Conservation (phyloP, 192 early-diverging fungal genomes). For the Coemansia sp. region DNA sequence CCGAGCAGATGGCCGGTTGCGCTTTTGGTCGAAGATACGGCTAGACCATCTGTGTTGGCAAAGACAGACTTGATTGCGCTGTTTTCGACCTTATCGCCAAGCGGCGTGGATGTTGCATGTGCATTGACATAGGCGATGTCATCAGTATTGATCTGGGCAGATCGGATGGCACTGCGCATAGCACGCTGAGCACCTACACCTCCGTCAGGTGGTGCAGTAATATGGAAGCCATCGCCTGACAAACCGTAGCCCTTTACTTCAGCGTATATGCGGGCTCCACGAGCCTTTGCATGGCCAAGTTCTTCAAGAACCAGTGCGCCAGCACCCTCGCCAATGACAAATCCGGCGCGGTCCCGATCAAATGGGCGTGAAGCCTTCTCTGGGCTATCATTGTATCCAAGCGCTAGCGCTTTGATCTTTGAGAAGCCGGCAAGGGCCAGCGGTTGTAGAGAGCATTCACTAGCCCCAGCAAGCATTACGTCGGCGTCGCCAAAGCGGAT, state of each 20-base stretch:
- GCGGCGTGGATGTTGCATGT: conserved; percentile 86
- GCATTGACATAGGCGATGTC: conserved; percentile 90
- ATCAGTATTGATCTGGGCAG: conserved; percentile 55
- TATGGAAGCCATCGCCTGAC: conserved; percentile 89
- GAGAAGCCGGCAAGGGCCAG: conserved; percentile 87
- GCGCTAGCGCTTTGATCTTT: conserved; percentile 74
- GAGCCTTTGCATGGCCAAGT: conserved; percentile 75
- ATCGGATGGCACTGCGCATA: conserved; percentile 76
- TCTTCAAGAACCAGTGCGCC: conserved; percentile 89
- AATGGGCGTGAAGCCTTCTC: conserved; percentile 85
- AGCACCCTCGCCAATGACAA: conserved; percentile 93
- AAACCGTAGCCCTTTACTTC: conserved; percentile 88
- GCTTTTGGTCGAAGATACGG: conserved; percentile 88
- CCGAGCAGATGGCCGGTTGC: conserved; percentile 94
- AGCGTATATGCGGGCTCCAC: conserved; percentile 89
- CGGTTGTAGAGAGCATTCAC: conserved; percentile 82
- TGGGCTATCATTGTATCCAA: conserved; percentile 78
- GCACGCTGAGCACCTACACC: conserved; percentile 84
- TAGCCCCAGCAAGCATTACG: conserved; percentile 92
- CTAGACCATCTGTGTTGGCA: conserved; percentile 48
- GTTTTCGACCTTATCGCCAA: conserved; percentile 86
- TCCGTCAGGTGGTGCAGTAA: conserved; percentile 86
- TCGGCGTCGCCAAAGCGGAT: conserved; percentile 91
- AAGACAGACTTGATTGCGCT: conserved; percentile 80
- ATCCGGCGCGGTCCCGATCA: conserved; percentile 81